Evolutionary conservation across 2,329 filamentous ascomycete genomes (phyloP), one percentile per base, ranked within the genome.

Genomic region (Daldinia eschscholtzii): DNA sequence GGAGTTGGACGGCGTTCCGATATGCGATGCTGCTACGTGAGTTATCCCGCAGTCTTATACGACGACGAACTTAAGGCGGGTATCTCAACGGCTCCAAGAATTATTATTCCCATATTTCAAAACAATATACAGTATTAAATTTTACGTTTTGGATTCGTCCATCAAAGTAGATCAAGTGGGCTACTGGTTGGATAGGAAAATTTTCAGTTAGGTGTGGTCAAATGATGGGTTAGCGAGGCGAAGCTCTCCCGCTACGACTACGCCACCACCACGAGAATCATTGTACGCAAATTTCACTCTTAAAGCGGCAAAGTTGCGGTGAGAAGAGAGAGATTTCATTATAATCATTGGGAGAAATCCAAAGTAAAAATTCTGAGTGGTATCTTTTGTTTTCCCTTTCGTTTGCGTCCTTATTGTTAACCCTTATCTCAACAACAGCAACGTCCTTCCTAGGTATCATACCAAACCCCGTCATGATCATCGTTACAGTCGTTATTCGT

Each of bases 281-380:
- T 23, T 23, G 20, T 57, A 41, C 33, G 50, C 35, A 50, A 33
- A 48, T 12, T 55, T 50, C 52, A 48, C 50, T 53, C 39, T 12
- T 44, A 39, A 30, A 41, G 12, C 28, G 33, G 57, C 42, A 60
- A 71, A 64, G 13, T 68, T 66, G 68, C 65, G 68, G 65, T 68
- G 62, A 68, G 63, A 50, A 33, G 30, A 57, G 33, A 53, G 5
- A 37, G 18, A 53, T 20, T 30, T 67, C 48, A 48, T 65, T 64
- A 65, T 64, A 55, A 62, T 44, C 33, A 15, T 30, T 10, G 35
- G 35, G 12, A 37, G 2, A 46, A 48, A 53, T 33, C 6, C 41
- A 41, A 60, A n/a, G 35, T 9, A 35, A 9, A 46, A 35, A 52
- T 44, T 18, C 26, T 50, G 48, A 52, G 50, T 55, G 30, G 20